Conservation (phyloP, 1,284 basidiomycete species). For the Cystobasidium sp. region DNA sequence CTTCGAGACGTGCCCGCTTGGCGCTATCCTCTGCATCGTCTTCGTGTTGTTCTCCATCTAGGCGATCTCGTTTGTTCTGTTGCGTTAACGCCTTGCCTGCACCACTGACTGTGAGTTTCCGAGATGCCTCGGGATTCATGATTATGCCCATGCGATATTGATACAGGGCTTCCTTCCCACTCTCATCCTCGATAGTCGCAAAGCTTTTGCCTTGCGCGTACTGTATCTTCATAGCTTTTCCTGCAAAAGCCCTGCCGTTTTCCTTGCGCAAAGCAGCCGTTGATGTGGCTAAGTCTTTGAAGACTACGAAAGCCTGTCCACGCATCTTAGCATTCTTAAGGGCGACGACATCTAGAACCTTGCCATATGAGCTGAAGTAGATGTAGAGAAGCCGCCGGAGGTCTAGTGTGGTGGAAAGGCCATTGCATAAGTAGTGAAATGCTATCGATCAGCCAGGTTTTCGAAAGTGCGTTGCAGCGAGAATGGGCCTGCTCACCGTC, state of each 20-base stretch:
- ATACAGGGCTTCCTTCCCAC: conserved; percentile 54
- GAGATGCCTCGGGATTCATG: conserved; percentile 44
- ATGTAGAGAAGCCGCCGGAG: conserved; percentile 80
- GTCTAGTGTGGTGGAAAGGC: conserved; percentile 61
- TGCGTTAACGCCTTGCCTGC: conserved; percentile 49
- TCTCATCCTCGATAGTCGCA: conserved; percentile 50
- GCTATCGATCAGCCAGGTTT: conserved; percentile 15
- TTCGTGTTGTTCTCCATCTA: conserved; percentile 45
- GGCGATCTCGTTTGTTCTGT: conserved; percentile 47
- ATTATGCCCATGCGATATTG: conserved; percentile 51
- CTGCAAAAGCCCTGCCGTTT: conserved; percentile 63
- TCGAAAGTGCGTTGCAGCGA: not conserved
- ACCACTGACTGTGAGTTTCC: conserved; percentile 51
- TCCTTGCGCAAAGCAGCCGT: conserved; percentile 89
- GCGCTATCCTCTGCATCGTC: conserved; percentile 46
- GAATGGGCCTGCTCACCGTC: conserved; percentile 60
- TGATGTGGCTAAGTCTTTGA: conserved; percentile 81
- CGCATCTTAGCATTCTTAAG: conserved; percentile 83
- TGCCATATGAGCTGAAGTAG: conserved; percentile 91
- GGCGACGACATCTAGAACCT: conserved; percentile 92
- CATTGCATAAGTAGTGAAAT: not conserved
- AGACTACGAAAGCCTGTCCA: conserved; percentile 96
- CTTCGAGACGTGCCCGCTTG: conserved; percentile 44
- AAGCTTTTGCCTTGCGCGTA: conserved; percentile 52
- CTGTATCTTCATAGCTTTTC: conserved; percentile 45